These are phyloP conservation scores for Yamadazyma takamatsuzukensis DNA, from an alignment of 805 yeast genomes.

Conservation along the genomic window DNA sequence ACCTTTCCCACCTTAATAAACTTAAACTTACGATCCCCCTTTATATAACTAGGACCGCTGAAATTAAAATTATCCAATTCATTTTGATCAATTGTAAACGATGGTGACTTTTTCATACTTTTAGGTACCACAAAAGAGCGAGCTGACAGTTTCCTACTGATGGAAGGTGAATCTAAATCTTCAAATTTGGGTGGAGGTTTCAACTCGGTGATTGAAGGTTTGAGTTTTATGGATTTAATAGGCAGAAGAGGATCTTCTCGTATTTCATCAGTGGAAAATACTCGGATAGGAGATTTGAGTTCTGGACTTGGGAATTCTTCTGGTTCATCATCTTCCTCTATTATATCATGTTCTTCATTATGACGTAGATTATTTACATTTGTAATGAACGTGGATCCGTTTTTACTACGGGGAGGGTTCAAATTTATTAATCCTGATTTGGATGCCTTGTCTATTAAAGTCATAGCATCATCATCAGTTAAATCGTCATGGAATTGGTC, in stretches of 20 bases:
- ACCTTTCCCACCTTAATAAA: conserved; percentile 45
- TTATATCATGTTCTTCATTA: conserved; percentile 19
- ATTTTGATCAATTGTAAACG: conserved; percentile 10
- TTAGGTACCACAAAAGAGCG: conserved; percentile 5
- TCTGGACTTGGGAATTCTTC: conserved; percentile 5
- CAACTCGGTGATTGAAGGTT: conserved; percentile 9
- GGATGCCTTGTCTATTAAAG: conserved; percentile 5
- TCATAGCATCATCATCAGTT: conserved; percentile 12
- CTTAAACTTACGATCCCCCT: conserved; percentile 39
- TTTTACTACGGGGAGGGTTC: neutral
- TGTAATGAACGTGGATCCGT: conserved; percentile 16
- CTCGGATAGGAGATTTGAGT: conserved; percentile 11
- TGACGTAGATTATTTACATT: conserved; percentile 27
- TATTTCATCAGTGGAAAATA: too few relatives aligned
- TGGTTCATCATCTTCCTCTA: conserved; percentile 1
- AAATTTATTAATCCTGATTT: neutral
- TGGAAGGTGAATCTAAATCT: neutral
- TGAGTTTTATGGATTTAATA: conserved; percentile 7
- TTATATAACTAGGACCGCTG: conserved; percentile 33
- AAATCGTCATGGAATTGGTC: neutral
- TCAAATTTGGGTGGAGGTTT: conserved; percentile 6
- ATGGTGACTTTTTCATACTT: conserved; percentile 8
- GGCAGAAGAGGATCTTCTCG: too few relatives aligned
- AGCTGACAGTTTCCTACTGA: conserved; percentile 7
- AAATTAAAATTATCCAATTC: conserved; percentile 11